These are phyloP conservation scores for Ceratocystis diversiconidia DNA, from an alignment of 2,329 filamentous ascomycete species.

Conservation along the genomic window DNA sequence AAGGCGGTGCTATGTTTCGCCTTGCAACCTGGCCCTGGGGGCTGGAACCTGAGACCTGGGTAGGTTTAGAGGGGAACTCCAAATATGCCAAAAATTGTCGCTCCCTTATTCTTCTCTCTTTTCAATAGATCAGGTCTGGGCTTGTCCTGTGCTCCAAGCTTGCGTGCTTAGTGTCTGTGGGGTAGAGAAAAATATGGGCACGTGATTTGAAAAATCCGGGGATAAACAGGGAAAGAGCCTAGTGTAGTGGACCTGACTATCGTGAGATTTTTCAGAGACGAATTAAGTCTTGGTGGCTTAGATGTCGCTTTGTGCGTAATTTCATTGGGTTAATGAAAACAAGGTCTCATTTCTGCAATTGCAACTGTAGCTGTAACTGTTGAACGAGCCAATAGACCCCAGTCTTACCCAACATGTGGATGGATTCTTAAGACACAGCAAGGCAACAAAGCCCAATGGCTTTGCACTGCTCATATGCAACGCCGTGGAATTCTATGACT, in stretches of 20 bases:
- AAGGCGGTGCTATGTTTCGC: neutral
- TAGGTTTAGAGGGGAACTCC: neutral
- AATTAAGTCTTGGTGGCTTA: neutral
- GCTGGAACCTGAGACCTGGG: neutral
- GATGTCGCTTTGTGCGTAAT: neutral
- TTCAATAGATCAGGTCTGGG: neutral
- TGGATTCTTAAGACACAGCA: neutral
- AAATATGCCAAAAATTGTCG: neutral
- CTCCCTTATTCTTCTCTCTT: neutral
- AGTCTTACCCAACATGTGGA: neutral
- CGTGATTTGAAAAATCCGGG: constrained; percentile 2
- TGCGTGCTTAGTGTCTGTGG: neutral
- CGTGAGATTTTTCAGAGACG: neutral
- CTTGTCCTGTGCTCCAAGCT: neutral
- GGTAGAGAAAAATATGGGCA: neutral
- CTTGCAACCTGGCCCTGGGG: neutral
- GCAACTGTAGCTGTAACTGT: neutral
- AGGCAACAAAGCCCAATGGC: neutral
- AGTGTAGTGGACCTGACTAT: neutral
- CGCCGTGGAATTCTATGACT: constrained; percentile 1
- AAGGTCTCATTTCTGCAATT: no score
- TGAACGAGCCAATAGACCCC: neutral
- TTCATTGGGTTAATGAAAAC: neutral
- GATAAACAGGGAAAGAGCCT: neutral
- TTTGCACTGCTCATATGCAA: neutral